Percentiles rank a stretch among this genome's conserved stretches.
These are phyloP conservation scores for Calonectria ilicicola DNA, from an alignment of 2,329 filamentous ascomycete genomes.

Conservation along the genomic window DNA sequence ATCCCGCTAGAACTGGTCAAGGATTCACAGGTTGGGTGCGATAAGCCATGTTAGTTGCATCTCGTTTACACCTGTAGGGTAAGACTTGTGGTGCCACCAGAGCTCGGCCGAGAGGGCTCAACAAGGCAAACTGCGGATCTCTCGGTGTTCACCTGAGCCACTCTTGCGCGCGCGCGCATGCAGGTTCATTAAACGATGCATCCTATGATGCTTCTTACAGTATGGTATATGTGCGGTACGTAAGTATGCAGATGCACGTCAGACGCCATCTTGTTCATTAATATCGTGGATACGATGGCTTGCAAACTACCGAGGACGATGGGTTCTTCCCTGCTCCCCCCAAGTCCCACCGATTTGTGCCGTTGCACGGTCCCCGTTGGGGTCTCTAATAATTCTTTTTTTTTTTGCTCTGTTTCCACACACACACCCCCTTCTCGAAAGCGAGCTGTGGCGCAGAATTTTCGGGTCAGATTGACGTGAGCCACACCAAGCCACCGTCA, in stretches of 20 bases:
- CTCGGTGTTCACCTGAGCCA: background rate
- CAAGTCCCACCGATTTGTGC: constrained; percentile 1
- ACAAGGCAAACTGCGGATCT: background rate
- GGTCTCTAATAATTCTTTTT: background rate
- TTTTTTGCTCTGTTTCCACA: background rate
- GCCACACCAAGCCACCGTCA: constrained; percentile 13
- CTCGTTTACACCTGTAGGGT: constrained; percentile 8
- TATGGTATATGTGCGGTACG: background rate
- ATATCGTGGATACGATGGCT: constrained; percentile 14
- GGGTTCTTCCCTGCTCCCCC: background rate
- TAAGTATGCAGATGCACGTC: constrained; percentile 23
- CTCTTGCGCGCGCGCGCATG: background rate
- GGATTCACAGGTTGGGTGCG: background rate
- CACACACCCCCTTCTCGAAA: background rate
- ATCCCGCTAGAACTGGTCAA: background rate
- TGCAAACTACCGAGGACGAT: constrained; percentile 7
- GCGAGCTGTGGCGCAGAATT: background rate
- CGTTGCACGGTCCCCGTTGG: background rate
- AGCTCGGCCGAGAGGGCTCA: background rate
- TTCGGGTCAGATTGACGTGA: background rate
- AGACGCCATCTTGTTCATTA: constrained; percentile 22
- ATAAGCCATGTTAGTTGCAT: background rate
- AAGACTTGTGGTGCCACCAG: background rate
- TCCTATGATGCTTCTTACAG: background rate
- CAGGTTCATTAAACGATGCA: constrained; percentile 20